Evolutionary conservation across 1,139 yeast species (phyloP), one percentile per base, ranked within the genome.

Genomic region (Yamadazyma dushanensis): DNA sequence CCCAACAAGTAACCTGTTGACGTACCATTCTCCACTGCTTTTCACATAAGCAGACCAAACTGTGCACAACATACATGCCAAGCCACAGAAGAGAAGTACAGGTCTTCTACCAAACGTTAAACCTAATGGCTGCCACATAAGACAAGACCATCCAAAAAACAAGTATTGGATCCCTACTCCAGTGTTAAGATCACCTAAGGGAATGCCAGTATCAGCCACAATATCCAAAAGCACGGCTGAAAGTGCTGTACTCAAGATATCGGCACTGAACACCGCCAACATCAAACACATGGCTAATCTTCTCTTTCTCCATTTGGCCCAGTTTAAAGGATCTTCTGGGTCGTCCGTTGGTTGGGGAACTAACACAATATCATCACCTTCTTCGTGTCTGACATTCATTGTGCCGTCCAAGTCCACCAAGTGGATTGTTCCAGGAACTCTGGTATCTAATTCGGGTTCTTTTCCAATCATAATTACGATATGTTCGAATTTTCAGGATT

Each of bases 31-130:
- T 29, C 68, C 69, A 37, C 63, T 58, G 6, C 60, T 47, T 24
- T 51, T 61, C 33, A 61, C 57, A 45, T 57, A 66, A 3, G 75
- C 73, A 26, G 61, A 59, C 76, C 76, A 70, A n/a, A 70, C 49
- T 40, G 62, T 61, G 35, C 68, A 59, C 34, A 60, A 40, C 35
- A 57, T 44, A 29, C 61, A 59, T 9, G 57, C 47, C 7, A 53
- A 35, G 11, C 56, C 47, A 25, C 57, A 46, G 26, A 70, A 45
- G 29, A 73, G 47, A 47, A 72, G 73, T 5, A 71, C 62, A 0
- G 80, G 79, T 38, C 83, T 58, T 43, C 75, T 70, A 21, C 83
- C 83, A 41, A 63, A 75, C 18, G 30, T 42, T 26, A 44, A 40
- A 13, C 41, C 45, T 13, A 42, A 28, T 8, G 47, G 56, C 19